phyloP scores from a whole-genome alignment of 2,329 filamentous ascomycete genomes.

The Clarireedia monteithiana region DNA sequence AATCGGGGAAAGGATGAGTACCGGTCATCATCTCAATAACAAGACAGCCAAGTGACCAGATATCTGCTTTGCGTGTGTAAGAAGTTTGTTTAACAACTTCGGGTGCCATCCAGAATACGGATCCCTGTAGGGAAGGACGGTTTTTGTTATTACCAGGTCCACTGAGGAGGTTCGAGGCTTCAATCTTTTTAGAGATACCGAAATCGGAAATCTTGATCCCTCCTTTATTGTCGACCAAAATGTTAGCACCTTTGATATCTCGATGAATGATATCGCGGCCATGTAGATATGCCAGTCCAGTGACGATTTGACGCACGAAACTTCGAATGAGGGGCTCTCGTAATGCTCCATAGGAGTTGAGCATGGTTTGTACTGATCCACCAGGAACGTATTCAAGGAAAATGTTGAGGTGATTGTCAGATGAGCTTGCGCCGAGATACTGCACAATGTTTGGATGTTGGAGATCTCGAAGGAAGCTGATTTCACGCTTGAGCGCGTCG shows the following conservation, averaged over 20 bases:
- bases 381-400: slow-evolving; percentile 98
- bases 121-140: slow-evolving; percentile 80
- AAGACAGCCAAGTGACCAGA: slow-evolving; percentile 94
- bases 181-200: slow-evolving; percentile 95
- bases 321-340: slow-evolving; percentile 90
- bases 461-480: slow-evolving; percentile 84
- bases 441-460: slow-evolving; percentile 97
- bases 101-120: slow-evolving; percentile 99
- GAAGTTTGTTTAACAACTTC: slow-evolving; percentile 97
- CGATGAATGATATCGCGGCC: slow-evolving; percentile 94
- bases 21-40: slow-evolving; percentile 99
- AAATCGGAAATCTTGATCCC: slow-evolving; percentile 99
- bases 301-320: slow-evolving; percentile 92
- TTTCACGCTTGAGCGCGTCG: slow-evolving; percentile 92
- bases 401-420: slow-evolving; percentile 91
- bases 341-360: slow-evolving; percentile 94
- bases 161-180: slow-evolving; percentile 75
- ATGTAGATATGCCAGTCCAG: slow-evolving; percentile 88
- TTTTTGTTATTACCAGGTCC: slow-evolving; percentile 61
- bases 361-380: slow-evolving; percentile 95
- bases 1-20: slow-evolving; percentile 91
- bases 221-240: slow-evolving; percentile 97
- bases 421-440: slow-evolving; percentile 90
- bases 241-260: slow-evolving; percentile 98
- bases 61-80: slow-evolving; percentile 96